Conservation (phyloP, 768 basidiomycete species). For the Psilocybe tampanensis region DNA sequence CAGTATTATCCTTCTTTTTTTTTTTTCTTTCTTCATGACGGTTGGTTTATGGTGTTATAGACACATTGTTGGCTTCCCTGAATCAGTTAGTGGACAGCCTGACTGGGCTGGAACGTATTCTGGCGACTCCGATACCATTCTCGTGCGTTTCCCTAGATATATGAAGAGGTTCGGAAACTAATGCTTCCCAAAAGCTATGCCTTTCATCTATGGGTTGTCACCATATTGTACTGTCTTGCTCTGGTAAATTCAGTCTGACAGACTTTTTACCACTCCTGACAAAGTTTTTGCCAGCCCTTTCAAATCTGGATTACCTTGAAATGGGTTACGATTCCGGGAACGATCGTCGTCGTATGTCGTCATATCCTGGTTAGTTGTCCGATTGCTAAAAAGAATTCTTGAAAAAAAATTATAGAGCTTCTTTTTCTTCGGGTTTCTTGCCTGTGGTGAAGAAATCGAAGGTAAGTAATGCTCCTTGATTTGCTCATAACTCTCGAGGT, state of each 20-base stretch:
- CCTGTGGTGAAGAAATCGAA: slow-evolving; percentile 76
- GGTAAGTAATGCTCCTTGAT: slow-evolving; percentile 45
- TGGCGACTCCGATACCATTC: slow-evolving; percentile 78
- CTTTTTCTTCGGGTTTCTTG: slow-evolving; percentile 74
- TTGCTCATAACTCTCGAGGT: neutral
- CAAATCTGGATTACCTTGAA: slow-evolving; percentile 57
- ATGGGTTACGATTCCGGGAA: slow-evolving; percentile 70
- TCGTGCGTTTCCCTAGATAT: slow-evolving; percentile 43
- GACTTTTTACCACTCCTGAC: neutral
- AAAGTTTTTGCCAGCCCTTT: slow-evolving; percentile 49
- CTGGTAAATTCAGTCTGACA: slow-evolving; percentile 43
- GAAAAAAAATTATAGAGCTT: slow-evolving; percentile 45
- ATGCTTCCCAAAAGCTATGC: slow-evolving; percentile 50
- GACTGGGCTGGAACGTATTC: slow-evolving; percentile 70
- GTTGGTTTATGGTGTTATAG: slow-evolving; percentile 29
- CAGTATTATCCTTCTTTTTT: slow-evolving; percentile 22
- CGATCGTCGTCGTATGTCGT: slow-evolving; percentile 47
- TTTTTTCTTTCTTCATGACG: neutral
- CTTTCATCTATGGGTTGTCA: slow-evolving; percentile 69
- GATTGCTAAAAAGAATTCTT: neutral
- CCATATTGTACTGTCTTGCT: slow-evolving; percentile 58
- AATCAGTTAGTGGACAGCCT: slow-evolving; percentile 64
- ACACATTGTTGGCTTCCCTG: slow-evolving; percentile 46
- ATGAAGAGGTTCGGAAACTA: neutral
- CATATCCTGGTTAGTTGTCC: slow-evolving; percentile 5